A percentile compares a stretch with the other conserved stretches of the same genome.
These are phyloP conservation scores for Serendipita sp. DNA, from an alignment of 768 basidiomycete genomes.

Conservation along the genomic window DNA sequence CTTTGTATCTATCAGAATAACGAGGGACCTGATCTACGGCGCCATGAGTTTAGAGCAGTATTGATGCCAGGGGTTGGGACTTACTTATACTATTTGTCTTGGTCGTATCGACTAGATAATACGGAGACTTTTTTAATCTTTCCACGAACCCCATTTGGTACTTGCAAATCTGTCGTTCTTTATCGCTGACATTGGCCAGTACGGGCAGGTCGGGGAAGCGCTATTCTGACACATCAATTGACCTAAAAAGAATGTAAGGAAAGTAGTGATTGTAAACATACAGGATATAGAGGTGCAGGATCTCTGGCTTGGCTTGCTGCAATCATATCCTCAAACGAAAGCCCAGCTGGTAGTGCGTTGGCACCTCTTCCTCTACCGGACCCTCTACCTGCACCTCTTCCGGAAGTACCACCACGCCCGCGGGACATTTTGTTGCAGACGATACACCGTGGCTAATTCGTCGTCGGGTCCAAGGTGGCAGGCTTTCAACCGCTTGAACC, in stretches of 20 bases:
- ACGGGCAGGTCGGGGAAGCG: conserved; percentile 31
- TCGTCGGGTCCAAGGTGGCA: background rate
- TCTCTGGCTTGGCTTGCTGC: background rate
- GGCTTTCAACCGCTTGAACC: background rate
- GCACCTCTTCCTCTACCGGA: background rate
- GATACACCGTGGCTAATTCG: background rate
- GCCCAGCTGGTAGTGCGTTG: background rate
- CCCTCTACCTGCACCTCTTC: background rate
- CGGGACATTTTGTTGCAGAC: background rate
- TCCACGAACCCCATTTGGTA: conserved; percentile 50
- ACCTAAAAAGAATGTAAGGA: background rate
- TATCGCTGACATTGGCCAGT: conserved; percentile 44
- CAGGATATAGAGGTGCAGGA: background rate
- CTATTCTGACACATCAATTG: background rate
- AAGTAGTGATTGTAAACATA: background rate
- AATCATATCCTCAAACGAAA: conserved; percentile 2
- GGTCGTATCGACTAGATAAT: conserved; percentile 55
- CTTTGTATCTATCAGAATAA: conserved; percentile 73
- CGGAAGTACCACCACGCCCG: background rate
- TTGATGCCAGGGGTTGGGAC: background rate
- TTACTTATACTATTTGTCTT: conserved; percentile 27
- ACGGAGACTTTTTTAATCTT: conserved; percentile 51
- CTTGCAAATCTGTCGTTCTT: conserved; percentile 49
- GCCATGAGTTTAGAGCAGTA: conserved; percentile 7
- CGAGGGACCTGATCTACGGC: conserved; percentile 44